Evolutionary conservation across 73 alveolate genomes (phyloP).

Genomic region (Symbiodinium natans): DNA sequence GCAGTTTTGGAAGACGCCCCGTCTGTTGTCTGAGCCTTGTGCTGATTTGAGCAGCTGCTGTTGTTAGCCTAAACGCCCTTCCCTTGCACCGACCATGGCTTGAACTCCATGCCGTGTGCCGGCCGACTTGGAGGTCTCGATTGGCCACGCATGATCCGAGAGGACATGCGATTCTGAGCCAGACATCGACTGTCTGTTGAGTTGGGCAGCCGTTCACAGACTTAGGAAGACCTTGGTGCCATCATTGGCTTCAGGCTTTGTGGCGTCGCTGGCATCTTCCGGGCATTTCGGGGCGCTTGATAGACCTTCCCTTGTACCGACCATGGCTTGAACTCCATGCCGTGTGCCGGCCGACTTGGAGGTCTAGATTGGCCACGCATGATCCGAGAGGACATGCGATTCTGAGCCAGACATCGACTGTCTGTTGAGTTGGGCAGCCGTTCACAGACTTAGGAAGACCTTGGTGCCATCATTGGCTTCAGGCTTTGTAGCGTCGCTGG

Average conservation of each 20-base stretch:
- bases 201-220: background rate
- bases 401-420: background rate
- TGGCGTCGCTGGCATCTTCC: background rate
- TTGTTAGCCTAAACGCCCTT: background rate
- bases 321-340: background rate
- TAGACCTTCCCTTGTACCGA: background rate
- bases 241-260: background rate
- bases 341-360: background rate
- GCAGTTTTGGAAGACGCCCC: too few relatives aligned
- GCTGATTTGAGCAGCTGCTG: background rate
- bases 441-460: background rate
- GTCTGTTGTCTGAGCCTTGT: background rate
- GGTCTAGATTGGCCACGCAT: too few relatives aligned
- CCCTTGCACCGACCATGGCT: background rate
- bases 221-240: background rate
- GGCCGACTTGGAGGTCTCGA: background rate
- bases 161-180: background rate
- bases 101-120: background rate
- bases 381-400: background rate
- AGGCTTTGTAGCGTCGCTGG: too few relatives aligned
- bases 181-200: background rate
- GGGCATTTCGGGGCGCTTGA: too few relatives aligned
- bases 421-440: background rate
- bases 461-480: too few relatives aligned
- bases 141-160: background rate